Evolutionary conservation across 495 filamentous ascomycete species (phyloP), one percentile per base, ranked within the genome.

Genomic region (Halenospora varia): DNA sequence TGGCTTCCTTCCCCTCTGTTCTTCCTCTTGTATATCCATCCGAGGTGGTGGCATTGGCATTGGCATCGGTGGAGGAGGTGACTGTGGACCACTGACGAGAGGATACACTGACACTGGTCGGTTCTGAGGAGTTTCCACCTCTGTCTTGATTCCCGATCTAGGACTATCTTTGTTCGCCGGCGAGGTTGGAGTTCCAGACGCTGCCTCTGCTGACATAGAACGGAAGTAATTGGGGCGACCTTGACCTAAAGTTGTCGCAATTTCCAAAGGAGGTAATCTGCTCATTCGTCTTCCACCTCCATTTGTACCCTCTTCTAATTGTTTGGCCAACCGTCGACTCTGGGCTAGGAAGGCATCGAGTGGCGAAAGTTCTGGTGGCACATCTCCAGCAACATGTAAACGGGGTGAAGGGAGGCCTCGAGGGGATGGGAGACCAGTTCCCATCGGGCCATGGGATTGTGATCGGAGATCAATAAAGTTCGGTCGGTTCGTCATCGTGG

Each of bases 271-370:
- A 2, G 91, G 89, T 44, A 98, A 71, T 49, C 93, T 80, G 71
- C 92, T 96, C 69, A 96, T 83, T 39, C 93, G 86, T 42, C 82
- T 83, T 19, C 79, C 81, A 45, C 86, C 83, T 50, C 54, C 52
- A 50, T 74, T 72, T 51, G 78, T 77, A 55, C 84, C 88, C 57
- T 91, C 85, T 63, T 96, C 85, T 39, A 98, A 80, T 68, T 95
- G 87, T 70, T 83, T 88, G n/a, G 90, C 88, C 46, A 97, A 80
- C 60, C 93, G 69, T 49, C 92, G 86, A 56, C 91, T 92, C 61
- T 96, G 92, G 57, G 89, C 80, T 17, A 90, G 91, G 60, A 98
- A 90, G 40, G 94, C 93, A 77, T 97, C 94, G 47, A 98, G 82
- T 15, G 94, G 94, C 1, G 94, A 97, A 48, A 97, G 82, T 25